A percentile compares a stretch with the other conserved stretches of the same genome.
Evolutionary conservation across 2,329 filamentous ascomycete species (phyloP).

Genomic region (Xylaria sp.): DNA sequence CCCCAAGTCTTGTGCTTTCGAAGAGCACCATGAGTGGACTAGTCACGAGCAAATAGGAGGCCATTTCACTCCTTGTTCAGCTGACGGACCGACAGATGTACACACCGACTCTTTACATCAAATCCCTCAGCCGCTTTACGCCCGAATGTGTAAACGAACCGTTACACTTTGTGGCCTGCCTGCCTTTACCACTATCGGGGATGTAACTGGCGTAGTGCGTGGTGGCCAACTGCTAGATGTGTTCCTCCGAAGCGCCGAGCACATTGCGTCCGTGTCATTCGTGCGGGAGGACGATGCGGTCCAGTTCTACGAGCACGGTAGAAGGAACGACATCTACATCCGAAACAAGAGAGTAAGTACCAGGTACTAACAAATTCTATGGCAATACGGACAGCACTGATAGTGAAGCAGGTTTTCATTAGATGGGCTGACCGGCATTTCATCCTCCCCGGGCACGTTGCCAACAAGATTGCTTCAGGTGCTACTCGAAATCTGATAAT

Average conservation of each 20-base stretch:
- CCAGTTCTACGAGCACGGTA: slow-evolving; percentile 72
- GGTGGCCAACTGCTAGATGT: slow-evolving; percentile 78
- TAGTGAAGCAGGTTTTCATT: slow-evolving; percentile 67
- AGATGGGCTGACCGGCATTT: slow-evolving; percentile 79
- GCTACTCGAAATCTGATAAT: slow-evolving; percentile 81
- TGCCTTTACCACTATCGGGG: slow-evolving; percentile 69
- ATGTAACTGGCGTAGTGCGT: slow-evolving; percentile 71
- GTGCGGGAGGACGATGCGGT: slow-evolving; percentile 69
- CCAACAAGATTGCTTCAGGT: slow-evolving; percentile 70
- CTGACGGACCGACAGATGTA: slow-evolving; percentile 39
- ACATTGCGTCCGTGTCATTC: slow-evolving; percentile 75
- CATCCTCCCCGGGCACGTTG: slow-evolving; percentile 69
- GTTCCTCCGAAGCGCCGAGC: slow-evolving; percentile 68
- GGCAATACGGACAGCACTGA: slow-evolving; percentile 24
- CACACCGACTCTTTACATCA: slow-evolving; percentile 28
- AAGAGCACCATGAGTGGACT: slow-evolving; percentile 40
- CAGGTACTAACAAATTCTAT: slow-evolving; percentile 46
- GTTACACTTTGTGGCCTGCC: slow-evolving; percentile 71
- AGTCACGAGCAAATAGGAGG: slow-evolving; percentile 35
- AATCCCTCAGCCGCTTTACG: slow-evolving; percentile 44
- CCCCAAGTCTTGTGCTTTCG: slow-evolving; percentile 16
- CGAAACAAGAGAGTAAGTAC: slow-evolving; percentile 71
- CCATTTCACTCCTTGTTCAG: slow-evolving; percentile 41
- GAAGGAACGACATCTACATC: slow-evolving; percentile 74
- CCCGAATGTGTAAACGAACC: slow-evolving; percentile 62